These are phyloP conservation scores for Lentinula sp. DNA, from an alignment of 768 basidiomycete genomes.

Conservation along the genomic window DNA sequence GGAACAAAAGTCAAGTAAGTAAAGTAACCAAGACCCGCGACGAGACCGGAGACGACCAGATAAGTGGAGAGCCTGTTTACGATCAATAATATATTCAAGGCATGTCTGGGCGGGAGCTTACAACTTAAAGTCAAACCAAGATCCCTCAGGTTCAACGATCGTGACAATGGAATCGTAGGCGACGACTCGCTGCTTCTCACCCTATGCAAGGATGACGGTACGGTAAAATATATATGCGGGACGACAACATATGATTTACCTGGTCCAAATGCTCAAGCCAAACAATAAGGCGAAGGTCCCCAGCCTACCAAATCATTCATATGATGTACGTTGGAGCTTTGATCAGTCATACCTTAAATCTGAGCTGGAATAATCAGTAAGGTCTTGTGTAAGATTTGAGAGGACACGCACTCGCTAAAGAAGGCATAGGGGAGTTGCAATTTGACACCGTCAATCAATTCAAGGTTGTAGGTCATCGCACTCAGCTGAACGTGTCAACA, in stretches of 20 bases:
- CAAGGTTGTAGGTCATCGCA: constrained; percentile 42
- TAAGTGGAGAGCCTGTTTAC: constrained; percentile 57
- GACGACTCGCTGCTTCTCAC: constrained; percentile 49
- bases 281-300: constrained; percentile 65
- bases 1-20: constrained; percentile 64
- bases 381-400: constrained; percentile 1
- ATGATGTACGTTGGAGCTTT: background rate
- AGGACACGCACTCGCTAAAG: constrained; percentile 68
- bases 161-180: constrained; percentile 75
- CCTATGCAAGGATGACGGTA: constrained; percentile 26
- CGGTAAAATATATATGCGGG: background rate
- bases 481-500: constrained; percentile 42
- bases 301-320: constrained; percentile 42
- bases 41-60: constrained; percentile 54
- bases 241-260: constrained; percentile 31
- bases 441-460: constrained; percentile 50
- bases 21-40: constrained; percentile 61
- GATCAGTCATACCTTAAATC: constrained; percentile 49
- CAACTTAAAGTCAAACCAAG: constrained; percentile 79
- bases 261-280: constrained; percentile 71
- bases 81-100: background rate
- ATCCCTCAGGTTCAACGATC: constrained; percentile 73
- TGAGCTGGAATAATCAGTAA: constrained; percentile 18
- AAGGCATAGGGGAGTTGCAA: constrained; percentile 68
- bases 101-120: constrained; percentile 27